phyloP scores from a whole-genome alignment of 2,329 filamentous ascomycete genomes.

The Plectosphaerella sp. region DNA sequence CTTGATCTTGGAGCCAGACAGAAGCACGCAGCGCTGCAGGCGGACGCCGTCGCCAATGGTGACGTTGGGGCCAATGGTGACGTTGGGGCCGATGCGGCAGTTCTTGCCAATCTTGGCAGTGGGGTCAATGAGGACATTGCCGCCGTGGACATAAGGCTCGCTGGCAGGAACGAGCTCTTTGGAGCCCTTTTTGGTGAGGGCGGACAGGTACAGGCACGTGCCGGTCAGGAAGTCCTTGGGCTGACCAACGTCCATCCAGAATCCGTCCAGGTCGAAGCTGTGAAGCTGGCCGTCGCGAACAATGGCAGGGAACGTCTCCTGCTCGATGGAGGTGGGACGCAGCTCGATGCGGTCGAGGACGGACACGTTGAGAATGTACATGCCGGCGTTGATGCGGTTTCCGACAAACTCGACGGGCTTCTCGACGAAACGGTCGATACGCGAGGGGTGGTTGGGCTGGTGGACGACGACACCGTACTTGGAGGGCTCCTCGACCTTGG shows the following conservation, averaged over 20 bases:
- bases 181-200: conserved; percentile 82
- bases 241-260: conserved; percentile 99
- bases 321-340: conserved; percentile 94
- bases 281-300: conserved; percentile 85
- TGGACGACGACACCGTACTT: conserved; percentile 99
- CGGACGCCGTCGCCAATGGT: conserved; percentile 91
- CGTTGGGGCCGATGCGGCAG: conserved; percentile 96
- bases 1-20: conserved; percentile 90
- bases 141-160: conserved; percentile 81
- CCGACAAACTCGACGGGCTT: conserved; percentile 98
- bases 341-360: conserved; percentile 90
- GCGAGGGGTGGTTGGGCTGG: conserved; percentile 84
- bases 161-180: conserved; percentile 72
- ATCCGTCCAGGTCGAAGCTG: conserved; percentile 93
- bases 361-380: conserved; percentile 95
- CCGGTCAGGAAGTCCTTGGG: conserved; percentile 97
- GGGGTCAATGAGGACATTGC: conserved; percentile 93
- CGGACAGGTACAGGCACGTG: conserved; percentile 93
- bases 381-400: conserved; percentile 97
- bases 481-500: conserved; percentile 97
- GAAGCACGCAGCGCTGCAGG: conserved; percentile 85
- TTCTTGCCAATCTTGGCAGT: conserved; percentile 96
- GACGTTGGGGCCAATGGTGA: conserved; percentile 90
- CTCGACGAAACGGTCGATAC: conserved; percentile 98
- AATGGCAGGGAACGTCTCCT: conserved; percentile 97